Conservation (phyloP, 495 filamentous ascomycete genomes). For the Penicillium samsonianum region DNA sequence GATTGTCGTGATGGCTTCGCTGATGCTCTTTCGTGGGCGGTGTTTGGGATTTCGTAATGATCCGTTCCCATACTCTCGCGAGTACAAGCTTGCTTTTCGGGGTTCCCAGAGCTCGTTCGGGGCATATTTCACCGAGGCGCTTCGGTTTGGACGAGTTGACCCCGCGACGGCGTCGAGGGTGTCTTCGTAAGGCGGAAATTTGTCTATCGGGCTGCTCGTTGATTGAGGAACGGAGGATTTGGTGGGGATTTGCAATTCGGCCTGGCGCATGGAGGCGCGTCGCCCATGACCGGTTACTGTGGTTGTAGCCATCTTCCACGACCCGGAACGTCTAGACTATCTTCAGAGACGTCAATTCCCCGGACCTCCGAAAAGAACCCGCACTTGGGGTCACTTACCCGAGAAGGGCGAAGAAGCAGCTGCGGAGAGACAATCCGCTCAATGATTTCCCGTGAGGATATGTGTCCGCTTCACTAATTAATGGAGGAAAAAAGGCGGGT, state of each 20-base stretch:
- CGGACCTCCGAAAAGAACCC: background rate
- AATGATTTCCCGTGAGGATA: background rate
- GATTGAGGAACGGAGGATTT: constrained; percentile 34
- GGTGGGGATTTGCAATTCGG: constrained; percentile 38
- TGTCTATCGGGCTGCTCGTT: constrained; percentile 44
- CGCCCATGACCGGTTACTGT: constrained; percentile 48
- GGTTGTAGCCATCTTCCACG: constrained; percentile 43
- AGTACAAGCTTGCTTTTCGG: constrained; percentile 32
- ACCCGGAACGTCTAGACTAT: constrained; percentile 2
- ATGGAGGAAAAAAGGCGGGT: constrained; percentile 3
- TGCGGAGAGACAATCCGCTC: constrained; percentile 2
- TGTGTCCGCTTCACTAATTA: constrained; percentile 4
- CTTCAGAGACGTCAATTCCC: constrained; percentile 9
- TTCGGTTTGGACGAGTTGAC: constrained; percentile 25
- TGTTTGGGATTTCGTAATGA: constrained; percentile 57
- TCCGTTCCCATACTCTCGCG: constrained; percentile 42
- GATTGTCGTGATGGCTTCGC: constrained; percentile 80
- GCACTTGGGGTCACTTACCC: constrained; percentile 13
- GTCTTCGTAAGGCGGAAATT: constrained; percentile 47
- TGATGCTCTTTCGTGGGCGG: constrained; percentile 76
- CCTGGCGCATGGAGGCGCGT: constrained; percentile 46
- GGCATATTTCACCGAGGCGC: constrained; percentile 36
- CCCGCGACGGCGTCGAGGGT: constrained; percentile 35
- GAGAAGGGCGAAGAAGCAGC: constrained; percentile 2
- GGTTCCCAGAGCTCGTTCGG: constrained; percentile 42